Conservation (phyloP, 495 filamentous ascomycete genomes). For the Aspergillus asperescens region DNA sequence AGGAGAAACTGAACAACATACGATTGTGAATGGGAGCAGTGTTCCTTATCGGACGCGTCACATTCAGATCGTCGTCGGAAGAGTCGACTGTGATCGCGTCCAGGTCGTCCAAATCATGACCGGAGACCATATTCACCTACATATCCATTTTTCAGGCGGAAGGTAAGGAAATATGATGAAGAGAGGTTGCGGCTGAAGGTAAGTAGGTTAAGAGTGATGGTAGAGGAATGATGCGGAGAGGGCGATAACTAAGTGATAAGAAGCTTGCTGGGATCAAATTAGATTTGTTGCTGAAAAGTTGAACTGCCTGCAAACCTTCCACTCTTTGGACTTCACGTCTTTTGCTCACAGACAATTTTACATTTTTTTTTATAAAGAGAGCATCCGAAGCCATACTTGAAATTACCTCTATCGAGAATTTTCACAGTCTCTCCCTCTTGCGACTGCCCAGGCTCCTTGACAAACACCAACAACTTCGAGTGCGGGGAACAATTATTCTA, state of each 20-base stretch:
- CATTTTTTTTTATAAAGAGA: not conserved
- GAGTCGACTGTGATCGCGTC: slow-evolving; percentile 31
- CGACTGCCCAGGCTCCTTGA: not conserved
- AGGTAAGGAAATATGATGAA: not conserved
- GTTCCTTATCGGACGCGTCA: slow-evolving; percentile 20
- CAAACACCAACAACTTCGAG: slow-evolving; percentile 4
- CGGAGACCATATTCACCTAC: slow-evolving; percentile 15
- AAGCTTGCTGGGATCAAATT: slow-evolving; percentile 15
- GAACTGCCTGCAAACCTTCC: slow-evolving; percentile 6
- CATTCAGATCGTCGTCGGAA: slow-evolving; percentile 41
- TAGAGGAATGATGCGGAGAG: slow-evolving; percentile 8
- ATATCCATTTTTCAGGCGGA: not conserved
- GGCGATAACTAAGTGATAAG: slow-evolving; percentile 11
- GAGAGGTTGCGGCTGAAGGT: not conserved
- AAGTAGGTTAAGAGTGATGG: not conserved
- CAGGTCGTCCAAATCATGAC: slow-evolving; percentile 16
- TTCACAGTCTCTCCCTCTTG: not conserved
- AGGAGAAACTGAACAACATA: not conserved
- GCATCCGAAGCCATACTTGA: no score
- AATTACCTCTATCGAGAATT: not conserved
- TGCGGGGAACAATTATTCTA: slow-evolving; percentile 15
- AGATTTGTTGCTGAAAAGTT: slow-evolving; percentile 17
- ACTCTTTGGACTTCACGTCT: not conserved
- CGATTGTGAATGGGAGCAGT: slow-evolving; percentile 12
- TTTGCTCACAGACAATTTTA: not conserved